Percentiles rank a stretch among this genome's conserved stretches.
Conservation (phyloP, 805 yeast species). For the Cyberlindnera subsufficiens region DNA sequence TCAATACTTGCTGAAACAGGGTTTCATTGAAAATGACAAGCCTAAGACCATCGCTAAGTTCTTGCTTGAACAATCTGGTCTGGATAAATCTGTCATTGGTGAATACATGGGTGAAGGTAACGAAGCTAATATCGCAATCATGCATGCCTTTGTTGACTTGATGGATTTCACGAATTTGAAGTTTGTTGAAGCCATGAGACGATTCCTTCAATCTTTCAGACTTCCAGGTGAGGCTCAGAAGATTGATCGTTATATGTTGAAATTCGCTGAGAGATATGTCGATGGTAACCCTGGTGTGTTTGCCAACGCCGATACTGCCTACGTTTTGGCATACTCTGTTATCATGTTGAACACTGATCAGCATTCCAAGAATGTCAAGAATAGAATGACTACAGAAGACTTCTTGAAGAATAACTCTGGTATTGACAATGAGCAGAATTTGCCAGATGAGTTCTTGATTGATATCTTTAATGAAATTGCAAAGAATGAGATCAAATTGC, state of each 20-base stretch:
- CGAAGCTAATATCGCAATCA: slow-evolving; percentile 66
- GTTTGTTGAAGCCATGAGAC: slow-evolving; percentile 83
- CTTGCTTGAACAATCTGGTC: slow-evolving; percentile 63
- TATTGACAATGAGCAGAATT: slow-evolving; percentile 83
- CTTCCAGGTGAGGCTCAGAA: slow-evolving; percentile 98
- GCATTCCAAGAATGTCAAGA: slow-evolving; percentile 82
- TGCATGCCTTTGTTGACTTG: slow-evolving; percentile 90
- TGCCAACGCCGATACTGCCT: slow-evolving; percentile 91
- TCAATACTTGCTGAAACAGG: slow-evolving; percentile 49
- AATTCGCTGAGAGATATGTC: slow-evolving; percentile 89
- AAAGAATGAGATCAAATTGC: slow-evolving; percentile 79
- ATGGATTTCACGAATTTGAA: slow-evolving; percentile 67
- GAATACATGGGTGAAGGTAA: slow-evolving; percentile 90
- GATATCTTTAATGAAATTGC: slow-evolving; percentile 75
- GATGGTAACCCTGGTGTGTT: slow-evolving; percentile 86
- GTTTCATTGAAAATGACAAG: slow-evolving; percentile 54
- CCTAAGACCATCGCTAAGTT: slow-evolving; percentile 73
- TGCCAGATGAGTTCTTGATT: slow-evolving; percentile 67
- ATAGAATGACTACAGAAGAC: slow-evolving; percentile 82
- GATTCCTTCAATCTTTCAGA: slow-evolving; percentile 80
- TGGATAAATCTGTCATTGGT: slow-evolving; percentile 82
- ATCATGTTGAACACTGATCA: slow-evolving; percentile 92
- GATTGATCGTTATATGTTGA: slow-evolving; percentile 93
- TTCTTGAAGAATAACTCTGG: slow-evolving; percentile 85
- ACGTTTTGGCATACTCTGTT: slow-evolving; percentile 85